Evolutionary conservation across 108 stramenopile genomes (phyloP).

Genomic region (Cyclostephanos invisitatus): DNA sequence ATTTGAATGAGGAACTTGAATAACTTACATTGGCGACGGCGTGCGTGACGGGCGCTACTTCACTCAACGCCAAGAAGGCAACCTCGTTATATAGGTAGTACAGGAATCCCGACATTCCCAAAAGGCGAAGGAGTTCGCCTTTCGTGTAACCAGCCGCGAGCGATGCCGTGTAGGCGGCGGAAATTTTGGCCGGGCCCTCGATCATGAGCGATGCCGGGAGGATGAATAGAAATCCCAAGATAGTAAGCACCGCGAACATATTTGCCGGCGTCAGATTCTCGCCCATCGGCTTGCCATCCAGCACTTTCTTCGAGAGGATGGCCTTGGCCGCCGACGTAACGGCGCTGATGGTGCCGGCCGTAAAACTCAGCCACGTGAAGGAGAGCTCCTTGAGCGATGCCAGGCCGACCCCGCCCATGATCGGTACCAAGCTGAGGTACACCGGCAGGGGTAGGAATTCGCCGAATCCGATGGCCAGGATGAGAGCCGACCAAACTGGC

Average conservation of each 20-base stretch:
- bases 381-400: conserved; percentile 65
- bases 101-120: conserved; percentile 46
- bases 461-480: conserved; percentile 49
- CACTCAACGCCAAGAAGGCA: conserved; percentile 58
- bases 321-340: conserved; percentile 60
- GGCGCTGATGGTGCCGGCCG: conserved; percentile 68
- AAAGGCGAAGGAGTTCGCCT: not conserved
- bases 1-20: not conserved
- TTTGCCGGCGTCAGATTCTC: conserved; percentile 65
- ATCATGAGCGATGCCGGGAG: conserved; percentile 53
- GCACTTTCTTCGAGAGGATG: conserved; percentile 56
- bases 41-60: conserved; percentile 52
- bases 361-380: conserved; percentile 65
- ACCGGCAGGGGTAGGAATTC: conserved; percentile 52
- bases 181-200: conserved; percentile 50
- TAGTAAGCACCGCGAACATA: conserved; percentile 69
- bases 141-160: conserved; percentile 6
- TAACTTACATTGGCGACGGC: conserved; percentile 31
- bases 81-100: conserved; percentile 82
- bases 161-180: conserved; percentile 42
- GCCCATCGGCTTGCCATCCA: conserved; percentile 46
- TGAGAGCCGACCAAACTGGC: conserved; percentile 63
- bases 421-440: conserved; percentile 60
- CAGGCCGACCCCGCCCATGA: conserved; percentile 69
- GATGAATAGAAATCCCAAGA: conserved; percentile 51